Base-by-base conservation (phyloP, 1,139 yeast genomes). In the Arxiozyma slooffiae region DNA sequence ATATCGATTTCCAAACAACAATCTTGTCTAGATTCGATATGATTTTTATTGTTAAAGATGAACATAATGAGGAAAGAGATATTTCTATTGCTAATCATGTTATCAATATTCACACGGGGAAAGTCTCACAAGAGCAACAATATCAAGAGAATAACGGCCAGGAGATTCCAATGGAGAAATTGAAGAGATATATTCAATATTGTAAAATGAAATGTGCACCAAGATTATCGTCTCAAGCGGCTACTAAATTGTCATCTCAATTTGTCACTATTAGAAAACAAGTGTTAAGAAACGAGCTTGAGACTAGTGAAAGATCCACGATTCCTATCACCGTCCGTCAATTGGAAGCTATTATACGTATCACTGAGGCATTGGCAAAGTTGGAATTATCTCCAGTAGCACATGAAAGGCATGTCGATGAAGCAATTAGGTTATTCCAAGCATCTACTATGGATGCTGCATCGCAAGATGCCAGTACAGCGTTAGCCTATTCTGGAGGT, bases 361-460 rank as follows among this genome's bases (percentile, higher is more conserved):
- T 92, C 51, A 81, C 97, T 1, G 99, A 94, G 70, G 81, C 96
- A 2, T 14, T 94, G 54, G 98, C 98, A 18, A 94, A 94, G 67
- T 69, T 94, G 55, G 82, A 83, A 52, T 73, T 94, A 51, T 78
- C 84, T 9, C 94, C 97, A 0, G 77, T 89, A 21, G 97, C 97
- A 2, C 79, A 81, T 3, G 94, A 82, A 59, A 84, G 80, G 55
- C 97, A 94, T 64, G 98, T 92, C 17, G 94, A 88, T 62, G 98
- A 94, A 68, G 97, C 97, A 0, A 86, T 94, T 55, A 74, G 99
- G 61, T 71, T 94, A 54, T 94, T 94, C 70, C 86, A 88, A 53
- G 96, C 98, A 0, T 92, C 98, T 0, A 94, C 99, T 0, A 89
- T 94, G 96, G 92, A 89, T 65, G 98, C 98, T 0, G 96, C 94